phyloP scores from a whole-genome alignment of 257 asterid species.

The Solanum bulbocastanum region DNA sequence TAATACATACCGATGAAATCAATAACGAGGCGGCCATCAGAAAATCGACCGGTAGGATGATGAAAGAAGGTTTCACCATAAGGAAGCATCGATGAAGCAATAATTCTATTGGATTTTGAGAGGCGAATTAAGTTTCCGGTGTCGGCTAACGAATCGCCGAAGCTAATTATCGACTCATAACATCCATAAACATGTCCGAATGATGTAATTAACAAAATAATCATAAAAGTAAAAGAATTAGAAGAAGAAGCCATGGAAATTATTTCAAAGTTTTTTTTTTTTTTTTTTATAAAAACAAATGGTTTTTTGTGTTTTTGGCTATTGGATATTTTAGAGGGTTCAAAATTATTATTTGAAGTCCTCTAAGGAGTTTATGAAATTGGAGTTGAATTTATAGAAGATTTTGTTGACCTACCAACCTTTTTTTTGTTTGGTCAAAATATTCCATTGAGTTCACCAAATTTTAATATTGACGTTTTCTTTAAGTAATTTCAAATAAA shows the following conservation, averaged over 20 bases:
- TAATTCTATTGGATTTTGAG: not conserved
- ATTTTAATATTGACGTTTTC: not conserved
- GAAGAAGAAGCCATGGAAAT: not conserved
- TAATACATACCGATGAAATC: not conserved
- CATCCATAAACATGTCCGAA: not conserved
- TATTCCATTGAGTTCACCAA: not conserved
- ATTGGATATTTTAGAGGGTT: not conserved
- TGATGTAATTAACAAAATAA: not conserved
- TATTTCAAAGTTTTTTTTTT: not conserved
- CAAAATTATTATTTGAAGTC: not conserved
- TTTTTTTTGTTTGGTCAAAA: no score
- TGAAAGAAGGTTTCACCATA: constrained; percentile 17
- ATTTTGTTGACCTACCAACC: constrained; percentile 1
- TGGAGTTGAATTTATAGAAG: not conserved
- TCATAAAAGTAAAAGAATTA: not conserved
- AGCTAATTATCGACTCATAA: constrained; percentile 17
- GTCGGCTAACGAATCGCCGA: constrained; percentile 25
- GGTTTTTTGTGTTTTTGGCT: not conserved
- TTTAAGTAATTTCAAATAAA: not conserved
- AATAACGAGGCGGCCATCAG: constrained; percentile 18
- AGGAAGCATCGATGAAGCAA: not conserved
- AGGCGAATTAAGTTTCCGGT: constrained; percentile 21
- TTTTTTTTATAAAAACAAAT: not conserved
- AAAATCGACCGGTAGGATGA: constrained; percentile 21
- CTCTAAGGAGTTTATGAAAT: not conserved